Conservation (phyloP, 176 grass and related monocot species). For the Tillandsia leiboldiana region DNA sequence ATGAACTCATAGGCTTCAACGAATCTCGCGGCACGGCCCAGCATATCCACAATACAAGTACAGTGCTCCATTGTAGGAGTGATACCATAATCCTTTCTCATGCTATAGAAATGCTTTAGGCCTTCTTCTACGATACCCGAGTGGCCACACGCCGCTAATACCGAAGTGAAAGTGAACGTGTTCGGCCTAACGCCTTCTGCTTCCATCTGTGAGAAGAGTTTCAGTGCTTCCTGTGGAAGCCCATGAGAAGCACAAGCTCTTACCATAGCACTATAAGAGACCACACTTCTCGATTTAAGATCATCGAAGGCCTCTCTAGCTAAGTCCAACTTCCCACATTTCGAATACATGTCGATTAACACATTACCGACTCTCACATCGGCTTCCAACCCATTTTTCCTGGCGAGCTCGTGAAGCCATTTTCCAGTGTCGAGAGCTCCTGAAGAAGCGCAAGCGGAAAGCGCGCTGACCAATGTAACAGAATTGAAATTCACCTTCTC, state of each 20-base stretch:
- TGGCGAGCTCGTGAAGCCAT: slow-evolving; percentile 61
- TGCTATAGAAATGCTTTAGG: slow-evolving; percentile 56
- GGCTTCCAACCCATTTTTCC: slow-evolving; percentile 33
- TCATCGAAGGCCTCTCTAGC: slow-evolving; percentile 52
- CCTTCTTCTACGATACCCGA: slow-evolving; percentile 65
- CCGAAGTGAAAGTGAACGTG: slow-evolving; percentile 58
- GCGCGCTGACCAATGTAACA: slow-evolving; percentile 65
- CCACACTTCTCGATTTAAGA: slow-evolving; percentile 26
- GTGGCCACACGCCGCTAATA: slow-evolving; percentile 54
- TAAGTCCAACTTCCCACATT: slow-evolving; percentile 40
- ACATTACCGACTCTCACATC: slow-evolving; percentile 55
- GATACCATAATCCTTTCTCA: slow-evolving; percentile 30
- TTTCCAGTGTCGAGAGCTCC: slow-evolving; percentile 63
- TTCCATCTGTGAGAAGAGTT: slow-evolving; percentile 51
- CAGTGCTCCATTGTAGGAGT: slow-evolving; percentile 53
- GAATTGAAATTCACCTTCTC: slow-evolving; percentile 48
- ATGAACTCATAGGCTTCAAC: slow-evolving; percentile 57
- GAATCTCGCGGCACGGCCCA: slow-evolving; percentile 57
- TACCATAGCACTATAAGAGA: slow-evolving; percentile 79
- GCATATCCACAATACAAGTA: slow-evolving; percentile 62
- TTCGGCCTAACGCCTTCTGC: slow-evolving; percentile 43
- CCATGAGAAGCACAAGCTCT: slow-evolving; percentile 59
- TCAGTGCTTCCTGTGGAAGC: slow-evolving; percentile 43
- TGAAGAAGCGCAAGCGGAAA: slow-evolving; percentile 44
- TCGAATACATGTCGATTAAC: slow-evolving; percentile 62